phyloP scores from a whole-genome alignment of 129 eudicot genomes.

The Helianthus annuus region HanXRQr2.0-SUNRISE NC_035448.2:160470169-160470668 shows the following conservation, averaged over 20 bases:
- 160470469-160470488: no score
- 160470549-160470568: no score
- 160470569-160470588: no score
- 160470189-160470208: not conserved
- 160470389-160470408: conserved; percentile 3
- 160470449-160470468: not conserved
- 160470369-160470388: conserved; percentile 47
- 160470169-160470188: not conserved
- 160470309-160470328: conserved; percentile 58
- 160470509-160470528: no score
- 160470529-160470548: no score
- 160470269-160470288: not conserved
- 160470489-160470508: no score
- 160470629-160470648: no score
- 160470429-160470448: no score
- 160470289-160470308: conserved; percentile 37
- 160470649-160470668: no score
- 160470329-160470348: conserved; percentile 57
- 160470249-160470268: not conserved
- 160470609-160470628: no score
- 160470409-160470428: not conserved
- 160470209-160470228: not conserved
- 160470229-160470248: not conserved
- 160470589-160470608: no score
- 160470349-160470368: conserved; percentile 63